Conservation (phyloP, 192 early-diverging fungal genomes). For the Phycomyces blakesleeanus region DNA sequence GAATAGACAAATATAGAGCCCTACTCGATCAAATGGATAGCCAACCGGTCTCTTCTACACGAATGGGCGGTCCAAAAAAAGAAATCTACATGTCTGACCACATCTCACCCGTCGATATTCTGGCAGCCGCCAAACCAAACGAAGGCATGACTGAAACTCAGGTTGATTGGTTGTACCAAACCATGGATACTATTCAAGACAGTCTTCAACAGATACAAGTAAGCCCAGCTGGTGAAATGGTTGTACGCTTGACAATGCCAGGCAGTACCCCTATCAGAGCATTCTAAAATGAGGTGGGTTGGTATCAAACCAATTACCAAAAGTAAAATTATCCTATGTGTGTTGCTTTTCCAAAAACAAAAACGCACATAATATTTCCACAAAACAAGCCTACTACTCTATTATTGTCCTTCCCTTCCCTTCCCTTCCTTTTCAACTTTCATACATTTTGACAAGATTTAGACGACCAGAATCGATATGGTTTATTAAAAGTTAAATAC, state of each 20-base stretch:
- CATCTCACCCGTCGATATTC: neutral
- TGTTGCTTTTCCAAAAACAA: too few relatives aligned
- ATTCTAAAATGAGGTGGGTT: too few relatives aligned
- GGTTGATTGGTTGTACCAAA: slow-evolving; percentile 28
- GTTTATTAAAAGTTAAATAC: too few relatives aligned
- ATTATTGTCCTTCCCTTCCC: too few relatives aligned
- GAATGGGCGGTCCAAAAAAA: neutral
- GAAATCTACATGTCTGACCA: neutral
- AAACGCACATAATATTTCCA: too few relatives aligned
- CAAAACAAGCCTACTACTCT: too few relatives aligned
- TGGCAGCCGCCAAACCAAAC: slow-evolving; percentile 13
- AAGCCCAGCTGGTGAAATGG: slow-evolving; percentile 34
- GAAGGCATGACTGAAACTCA: slow-evolving; percentile 17
- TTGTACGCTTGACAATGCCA: slow-evolving; percentile 30
- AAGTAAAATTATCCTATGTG: too few relatives aligned
- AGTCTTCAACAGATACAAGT: slow-evolving; percentile 30
- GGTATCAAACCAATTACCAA: too few relatives aligned
- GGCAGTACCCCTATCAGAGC: slow-evolving; percentile 5
- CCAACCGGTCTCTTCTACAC: neutral
- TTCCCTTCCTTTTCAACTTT: too few relatives aligned
- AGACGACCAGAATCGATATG: too few relatives aligned
- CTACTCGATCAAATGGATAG: neutral
- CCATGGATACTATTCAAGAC: slow-evolving; percentile 31
- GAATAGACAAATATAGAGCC: slow-evolving; percentile 11
- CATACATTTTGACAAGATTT: too few relatives aligned